Evolutionary conservation across 106 monocot genomes (phyloP).

Genomic region (Agapanthus africanus): DNA sequence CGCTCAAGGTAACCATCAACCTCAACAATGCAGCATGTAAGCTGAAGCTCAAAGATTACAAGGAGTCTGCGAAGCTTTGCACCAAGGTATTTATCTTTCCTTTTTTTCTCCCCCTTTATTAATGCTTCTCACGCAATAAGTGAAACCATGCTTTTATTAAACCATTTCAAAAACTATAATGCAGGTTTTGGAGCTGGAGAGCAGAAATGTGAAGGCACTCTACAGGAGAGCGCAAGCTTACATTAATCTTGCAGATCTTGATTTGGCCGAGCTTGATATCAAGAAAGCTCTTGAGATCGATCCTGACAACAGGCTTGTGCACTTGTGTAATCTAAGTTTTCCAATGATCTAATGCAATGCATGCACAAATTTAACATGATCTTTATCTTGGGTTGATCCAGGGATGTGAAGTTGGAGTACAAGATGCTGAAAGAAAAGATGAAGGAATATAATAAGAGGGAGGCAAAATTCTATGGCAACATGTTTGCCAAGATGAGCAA

Average conservation of each 20-base stretch:
- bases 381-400: background rate
- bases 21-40: slow-evolving; percentile 79
- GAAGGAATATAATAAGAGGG: slow-evolving; percentile 83
- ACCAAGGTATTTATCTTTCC: slow-evolving; percentile 38
- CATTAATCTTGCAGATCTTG: slow-evolving; percentile 63
- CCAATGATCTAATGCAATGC: no score
- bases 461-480: slow-evolving; percentile 86
- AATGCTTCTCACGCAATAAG: background rate
- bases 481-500: slow-evolving; percentile 90
- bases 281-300: slow-evolving; percentile 87
- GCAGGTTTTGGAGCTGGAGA: slow-evolving; percentile 69
- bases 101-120: background rate
- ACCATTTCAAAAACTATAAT: no score
- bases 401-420: slow-evolving; percentile 72
- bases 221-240: slow-evolving; percentile 80
- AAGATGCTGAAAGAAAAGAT: slow-evolving; percentile 83
- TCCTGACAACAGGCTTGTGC: slow-evolving; percentile 21
- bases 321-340: background rate
- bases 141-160: no score
- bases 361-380: background rate
- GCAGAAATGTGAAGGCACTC: slow-evolving; percentile 73
- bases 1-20: slow-evolving; percentile 50
- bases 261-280: slow-evolving; percentile 76
- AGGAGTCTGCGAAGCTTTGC: slow-evolving; percentile 67
- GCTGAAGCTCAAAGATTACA: slow-evolving; percentile 66